Evolutionary conservation across 2,329 filamentous ascomycete genomes (phyloP).

Genomic region (Bertia moriformis): DNA sequence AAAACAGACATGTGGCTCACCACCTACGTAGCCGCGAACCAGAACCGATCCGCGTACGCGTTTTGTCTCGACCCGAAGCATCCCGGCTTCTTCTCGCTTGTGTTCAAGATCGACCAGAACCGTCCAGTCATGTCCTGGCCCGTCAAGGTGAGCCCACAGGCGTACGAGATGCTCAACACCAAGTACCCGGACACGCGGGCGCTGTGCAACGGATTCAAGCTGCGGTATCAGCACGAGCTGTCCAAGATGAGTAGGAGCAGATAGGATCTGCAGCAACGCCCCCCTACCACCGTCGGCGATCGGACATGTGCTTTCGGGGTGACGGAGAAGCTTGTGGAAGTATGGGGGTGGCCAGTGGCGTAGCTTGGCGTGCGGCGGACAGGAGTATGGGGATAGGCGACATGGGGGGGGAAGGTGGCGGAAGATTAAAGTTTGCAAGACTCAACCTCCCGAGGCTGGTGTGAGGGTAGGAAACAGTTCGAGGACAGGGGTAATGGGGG

Average conservation of each 20-base stretch:
- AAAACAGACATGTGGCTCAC: slow-evolving; percentile 77
- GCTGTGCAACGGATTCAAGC: slow-evolving; percentile 92
- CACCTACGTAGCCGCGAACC: slow-evolving; percentile 92
- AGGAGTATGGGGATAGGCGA: no score
- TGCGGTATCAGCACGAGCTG: slow-evolving; percentile 55
- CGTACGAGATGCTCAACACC: slow-evolving; percentile 77
- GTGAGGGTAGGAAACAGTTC: no score
- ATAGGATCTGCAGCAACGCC: slow-evolving; percentile 17
- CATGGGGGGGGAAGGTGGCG: no score
- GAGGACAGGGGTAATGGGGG: no score
- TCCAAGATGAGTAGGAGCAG: no score
- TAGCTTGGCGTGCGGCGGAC: no score
- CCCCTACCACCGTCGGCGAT: not conserved
- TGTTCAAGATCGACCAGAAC: slow-evolving; percentile 78
- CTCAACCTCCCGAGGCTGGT: no score
- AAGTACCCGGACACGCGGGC: slow-evolving; percentile 89
- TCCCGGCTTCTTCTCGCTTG: slow-evolving; percentile 87
- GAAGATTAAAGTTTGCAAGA: no score
- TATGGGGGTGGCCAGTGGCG: no score
- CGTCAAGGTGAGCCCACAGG: slow-evolving; percentile 83
- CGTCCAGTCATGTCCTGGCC: slow-evolving; percentile 65
- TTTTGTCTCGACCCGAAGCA: slow-evolving; percentile 90
- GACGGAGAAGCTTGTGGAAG: no score
- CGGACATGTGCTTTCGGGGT: not conserved
- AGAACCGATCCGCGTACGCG: slow-evolving; percentile 79